Conservation (phyloP, 352 stramenopile genomes). For the Phytopythium delawarense region DNA sequence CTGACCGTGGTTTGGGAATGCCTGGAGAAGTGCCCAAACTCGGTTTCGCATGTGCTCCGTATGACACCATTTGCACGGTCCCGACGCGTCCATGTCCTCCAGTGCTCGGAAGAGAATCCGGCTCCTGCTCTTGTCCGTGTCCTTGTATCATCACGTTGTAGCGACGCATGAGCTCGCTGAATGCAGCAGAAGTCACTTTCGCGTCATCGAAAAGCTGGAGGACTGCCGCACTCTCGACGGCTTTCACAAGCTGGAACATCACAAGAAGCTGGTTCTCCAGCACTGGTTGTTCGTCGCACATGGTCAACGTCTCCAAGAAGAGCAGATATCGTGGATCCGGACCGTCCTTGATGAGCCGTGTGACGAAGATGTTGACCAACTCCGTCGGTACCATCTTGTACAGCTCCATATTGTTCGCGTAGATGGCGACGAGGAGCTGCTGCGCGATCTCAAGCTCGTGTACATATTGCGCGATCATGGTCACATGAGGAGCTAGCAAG, state of each 20-base stretch:
- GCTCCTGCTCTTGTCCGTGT: neutral
- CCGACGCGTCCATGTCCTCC: neutral
- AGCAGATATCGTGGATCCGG: slow-evolving; percentile 51
- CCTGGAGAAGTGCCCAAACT: neutral
- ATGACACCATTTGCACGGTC: neutral
- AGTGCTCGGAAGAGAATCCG: neutral
- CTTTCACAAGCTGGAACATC: slow-evolving; percentile 66
- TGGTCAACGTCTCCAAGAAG: slow-evolving; percentile 54
- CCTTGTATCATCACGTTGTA: slow-evolving; percentile 15
- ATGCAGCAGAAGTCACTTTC: slow-evolving; percentile 14
- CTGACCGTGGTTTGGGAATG: neutral
- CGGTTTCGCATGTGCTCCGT: neutral
- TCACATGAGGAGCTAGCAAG: slow-evolving; percentile 37
- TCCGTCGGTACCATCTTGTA: slow-evolving; percentile 57
- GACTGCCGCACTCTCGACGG: slow-evolving; percentile 39
- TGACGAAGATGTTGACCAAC: slow-evolving; percentile 53
- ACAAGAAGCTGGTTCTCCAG: slow-evolving; percentile 66
- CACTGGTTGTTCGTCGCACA: slow-evolving; percentile 53
- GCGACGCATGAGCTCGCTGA: slow-evolving; percentile 29
- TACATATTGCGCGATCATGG: slow-evolving; percentile 52
- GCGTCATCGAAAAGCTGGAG: slow-evolving; percentile 56
- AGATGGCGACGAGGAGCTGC: slow-evolving; percentile 53
- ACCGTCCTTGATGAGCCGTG: slow-evolving; percentile 29
- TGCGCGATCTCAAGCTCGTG: slow-evolving; percentile 54
- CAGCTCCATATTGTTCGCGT: slow-evolving; percentile 33